Base-by-base conservation (phyloP, 495 filamentous ascomycete species). In the Umbilicaria muhlenbergii region DNA sequence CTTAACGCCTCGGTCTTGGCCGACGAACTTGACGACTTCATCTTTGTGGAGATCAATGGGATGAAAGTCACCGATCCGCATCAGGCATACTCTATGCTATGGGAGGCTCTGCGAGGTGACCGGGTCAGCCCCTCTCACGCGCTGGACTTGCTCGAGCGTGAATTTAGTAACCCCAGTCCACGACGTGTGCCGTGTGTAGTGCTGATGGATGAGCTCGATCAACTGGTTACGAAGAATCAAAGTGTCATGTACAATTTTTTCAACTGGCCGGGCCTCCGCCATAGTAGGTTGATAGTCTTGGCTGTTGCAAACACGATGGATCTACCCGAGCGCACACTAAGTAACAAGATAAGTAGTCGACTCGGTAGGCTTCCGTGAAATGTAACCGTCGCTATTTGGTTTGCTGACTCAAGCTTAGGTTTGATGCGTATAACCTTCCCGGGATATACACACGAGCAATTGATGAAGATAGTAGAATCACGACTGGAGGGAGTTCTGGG, bases 191-290 rank as follows among this genome's bases (percentile, higher is more conserved):
- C 92, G 0, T 96, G 92, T 54, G 92, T 99, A 19, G 92, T 99
- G 7, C 65, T 99, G 34, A 99, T 99, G 92, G 92, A 99, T 55
- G 92, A 99, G 64, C 73, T 99, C 34, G 92, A 99, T 62, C 92
- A 99, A 57, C 74, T 99, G 4, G 92, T 95, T 2, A 99, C 92
- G 16, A 88, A 86, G 47, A 94, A 91, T 55, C 92, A 99, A 52
- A 86, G 83, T 19, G 92, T 99, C 56, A 99, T 99, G 92, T 99
- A 99, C 66, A 99, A 99, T 57, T 99, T 99, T 62, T 99, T 99
- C 75, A 99, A 99, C 55, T 99, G 92, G 92, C 92, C 92, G n/a
- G 78, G 80, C 15, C 72, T 94, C 15, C 76, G 83, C 32, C 86
- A 99, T 57, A 91, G 83, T 24, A 74, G 86, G 37, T 70, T 99